These are phyloP conservation scores for Sungouiella blattae DNA, from an alignment of 805 yeast genomes.

Conservation along the genomic window DNA sequence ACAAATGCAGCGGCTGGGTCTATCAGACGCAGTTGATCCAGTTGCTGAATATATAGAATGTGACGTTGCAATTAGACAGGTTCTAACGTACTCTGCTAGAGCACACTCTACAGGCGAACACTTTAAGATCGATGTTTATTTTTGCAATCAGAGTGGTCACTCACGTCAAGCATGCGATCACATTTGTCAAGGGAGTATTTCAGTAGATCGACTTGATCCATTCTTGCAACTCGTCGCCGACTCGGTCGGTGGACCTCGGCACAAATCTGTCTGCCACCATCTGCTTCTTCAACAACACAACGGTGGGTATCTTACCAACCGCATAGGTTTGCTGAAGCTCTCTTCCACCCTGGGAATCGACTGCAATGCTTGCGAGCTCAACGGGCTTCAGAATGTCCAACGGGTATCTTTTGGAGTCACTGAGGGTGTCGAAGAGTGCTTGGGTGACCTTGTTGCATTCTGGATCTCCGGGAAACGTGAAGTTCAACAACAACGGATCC, in stretches of 20 bases:
- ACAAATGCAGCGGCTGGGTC: too few relatives aligned
- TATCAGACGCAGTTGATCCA: too few relatives aligned
- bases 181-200: too few relatives aligned
- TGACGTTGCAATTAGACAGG: too few relatives aligned
- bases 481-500: slow-evolving; percentile 66
- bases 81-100: too few relatives aligned
- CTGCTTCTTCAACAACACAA: slow-evolving; percentile 66
- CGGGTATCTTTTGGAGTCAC: slow-evolving; percentile 20
- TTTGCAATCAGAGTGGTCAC: too few relatives aligned
- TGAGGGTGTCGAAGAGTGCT: slow-evolving; percentile 44
- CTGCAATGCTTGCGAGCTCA: slow-evolving; percentile 67
- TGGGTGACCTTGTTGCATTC: slow-evolving; percentile 61
- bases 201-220: slow-evolving; percentile 26
- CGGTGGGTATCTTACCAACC: slow-evolving; percentile 56
- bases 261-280: slow-evolving; percentile 41
- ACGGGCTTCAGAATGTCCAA: slow-evolving; percentile 40
- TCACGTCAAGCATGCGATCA: too few relatives aligned
- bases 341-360: slow-evolving; percentile 61
- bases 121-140: too few relatives aligned
- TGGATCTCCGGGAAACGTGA: slow-evolving; percentile 64
- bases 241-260: slow-evolving; percentile 17
- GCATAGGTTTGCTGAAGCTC: slow-evolving; percentile 56
- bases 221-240: slow-evolving; percentile 28
- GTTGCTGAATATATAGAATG: too few relatives aligned
- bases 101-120: too few relatives aligned